These are phyloP conservation scores for Saccharomyces hybrid DNA, from an alignment of 1,139 yeast species.

Conservation along the genomic window DNA sequence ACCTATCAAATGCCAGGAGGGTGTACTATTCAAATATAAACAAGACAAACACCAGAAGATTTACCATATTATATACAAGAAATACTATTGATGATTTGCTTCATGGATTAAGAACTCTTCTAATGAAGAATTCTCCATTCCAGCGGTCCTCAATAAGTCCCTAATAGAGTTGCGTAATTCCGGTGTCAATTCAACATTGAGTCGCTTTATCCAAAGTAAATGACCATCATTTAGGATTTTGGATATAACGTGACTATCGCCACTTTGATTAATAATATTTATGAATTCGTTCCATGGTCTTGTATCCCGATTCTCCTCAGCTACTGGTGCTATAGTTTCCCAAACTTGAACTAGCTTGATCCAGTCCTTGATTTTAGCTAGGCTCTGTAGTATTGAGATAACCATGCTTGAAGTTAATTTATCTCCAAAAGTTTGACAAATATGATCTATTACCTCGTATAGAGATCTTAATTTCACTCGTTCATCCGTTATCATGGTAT, in stretches of 20 bases:
- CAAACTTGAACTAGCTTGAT: slow-evolving; percentile 19
- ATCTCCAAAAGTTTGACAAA: slow-evolving; percentile 10
- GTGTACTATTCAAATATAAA: not conserved
- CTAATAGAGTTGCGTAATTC: slow-evolving; percentile 7
- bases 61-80: not conserved
- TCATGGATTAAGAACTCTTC: not conserved
- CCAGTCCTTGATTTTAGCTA: slow-evolving; percentile 19
- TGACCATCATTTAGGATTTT: slow-evolving; percentile 21
- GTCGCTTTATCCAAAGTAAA: slow-evolving; percentile 23
- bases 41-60: not conserved
- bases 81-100: not conserved
- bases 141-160: not conserved
- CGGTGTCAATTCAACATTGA: slow-evolving; percentile 15
- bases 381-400: slow-evolving; percentile 13
- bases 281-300: slow-evolving; percentile 27
- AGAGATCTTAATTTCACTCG: slow-evolving; percentile 13
- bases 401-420: slow-evolving; percentile 10
- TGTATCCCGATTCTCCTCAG: slow-evolving; percentile 13
- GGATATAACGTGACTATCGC: slow-evolving; percentile 11
- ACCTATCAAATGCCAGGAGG: not conserved
- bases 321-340: slow-evolving; percentile 12
- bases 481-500: slow-evolving; percentile 13
- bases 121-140: not conserved
- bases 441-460: slow-evolving; percentile 16
- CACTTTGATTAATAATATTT: slow-evolving; percentile 12